Percentiles rank a stretch among this genome's conserved stretches.
These are phyloP conservation scores for Monosporascus sp. DNA, from an alignment of 2,329 filamentous ascomycete genomes.

Conservation along the genomic window DNA sequence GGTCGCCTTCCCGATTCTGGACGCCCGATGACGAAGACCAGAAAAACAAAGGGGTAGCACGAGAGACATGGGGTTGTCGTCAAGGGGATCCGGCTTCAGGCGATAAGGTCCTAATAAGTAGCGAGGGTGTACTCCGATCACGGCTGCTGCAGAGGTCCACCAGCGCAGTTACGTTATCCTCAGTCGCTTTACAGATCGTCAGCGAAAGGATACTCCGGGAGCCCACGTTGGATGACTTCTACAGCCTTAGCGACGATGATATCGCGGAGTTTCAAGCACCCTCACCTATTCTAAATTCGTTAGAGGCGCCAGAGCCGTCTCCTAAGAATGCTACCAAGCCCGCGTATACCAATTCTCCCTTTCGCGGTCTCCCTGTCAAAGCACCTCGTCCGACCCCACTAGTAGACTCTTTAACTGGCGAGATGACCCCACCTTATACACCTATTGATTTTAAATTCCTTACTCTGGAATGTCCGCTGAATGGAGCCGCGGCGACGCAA, in stretches of 20 bases:
- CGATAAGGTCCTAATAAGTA: conserved; percentile 1
- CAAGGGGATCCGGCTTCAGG: conserved; percentile 11
- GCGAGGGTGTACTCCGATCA: conserved; percentile 7
- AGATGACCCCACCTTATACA: conserved; percentile 23
- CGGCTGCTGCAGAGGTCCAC: conserved; percentile 19
- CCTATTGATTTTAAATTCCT: conserved; percentile 30
- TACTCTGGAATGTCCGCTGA: conserved; percentile 39
- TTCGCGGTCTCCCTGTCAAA: not conserved
- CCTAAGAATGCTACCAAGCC: conserved; percentile 17
- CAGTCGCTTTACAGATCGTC: conserved; percentile 14
- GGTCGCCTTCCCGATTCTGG: not conserved
- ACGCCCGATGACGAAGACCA: not conserved
- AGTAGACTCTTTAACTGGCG: conserved; percentile 7
- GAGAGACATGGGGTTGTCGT: conserved; percentile 23
- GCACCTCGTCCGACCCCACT: not conserved
- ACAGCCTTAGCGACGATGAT: conserved; percentile 51
- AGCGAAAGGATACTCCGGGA: conserved; percentile 39
- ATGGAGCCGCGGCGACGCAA: conserved; percentile 37
- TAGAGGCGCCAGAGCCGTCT: conserved; percentile 22
- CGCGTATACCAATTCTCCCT: not conserved
- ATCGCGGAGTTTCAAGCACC: conserved; percentile 41
- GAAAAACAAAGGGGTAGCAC: not conserved
- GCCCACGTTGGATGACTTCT: conserved; percentile 49
- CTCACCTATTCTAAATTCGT: conserved; percentile 10
- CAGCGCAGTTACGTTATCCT: conserved; percentile 23